Percentiles rank a stretch among this genome's conserved stretches.
These are phyloP conservation scores for Umbelopsis ramanniana DNA, from an alignment of 192 early-diverging fungal species.

Conservation along the genomic window DNA sequence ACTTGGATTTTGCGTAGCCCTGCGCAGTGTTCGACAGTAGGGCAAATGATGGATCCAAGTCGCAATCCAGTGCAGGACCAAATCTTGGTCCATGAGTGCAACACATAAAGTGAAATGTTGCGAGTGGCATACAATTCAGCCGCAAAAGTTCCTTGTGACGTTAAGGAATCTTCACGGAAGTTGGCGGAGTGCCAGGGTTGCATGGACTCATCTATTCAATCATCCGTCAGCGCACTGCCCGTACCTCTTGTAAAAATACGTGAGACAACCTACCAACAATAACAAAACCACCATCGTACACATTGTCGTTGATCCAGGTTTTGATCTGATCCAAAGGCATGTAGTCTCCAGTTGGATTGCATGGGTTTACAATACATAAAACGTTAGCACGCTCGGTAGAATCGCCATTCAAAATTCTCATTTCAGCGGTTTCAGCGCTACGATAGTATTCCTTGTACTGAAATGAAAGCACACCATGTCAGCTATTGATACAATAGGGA, in stretches of 20 bases:
- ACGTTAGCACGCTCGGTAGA: conserved; percentile 66
- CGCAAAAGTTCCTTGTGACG: conserved; percentile 71
- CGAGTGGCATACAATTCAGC: conserved; percentile 60
- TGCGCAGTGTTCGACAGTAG: conserved; percentile 73
- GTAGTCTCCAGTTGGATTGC: conserved; percentile 91
- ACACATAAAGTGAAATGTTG: conserved; percentile 80
- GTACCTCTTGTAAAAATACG: not conserved
- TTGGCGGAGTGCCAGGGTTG: conserved; percentile 88
- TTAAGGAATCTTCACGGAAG: conserved; percentile 84
- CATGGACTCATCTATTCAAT: conserved; percentile 83
- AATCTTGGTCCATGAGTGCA: conserved; percentile 95
- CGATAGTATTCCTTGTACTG: conserved; percentile 93
- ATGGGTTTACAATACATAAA: conserved; percentile 88
- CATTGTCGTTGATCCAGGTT: conserved; percentile 76
- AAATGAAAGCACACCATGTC: not conserved
- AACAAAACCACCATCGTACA: conserved; percentile 76
- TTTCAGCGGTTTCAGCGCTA: conserved; percentile 77
- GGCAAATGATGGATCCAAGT: conserved; percentile 86
- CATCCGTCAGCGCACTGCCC: not conserved
- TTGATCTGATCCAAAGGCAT: conserved; percentile 74
- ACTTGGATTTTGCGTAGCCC: conserved; percentile 82
- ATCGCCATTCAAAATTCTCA: conserved; percentile 63
- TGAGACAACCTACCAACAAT: conserved; percentile 83
- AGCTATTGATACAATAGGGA: not conserved
- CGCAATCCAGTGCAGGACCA: conserved; percentile 93